phyloP scores from a whole-genome alignment of 306 rosid genomes.

The Phaseolus lunatus region DNA sequence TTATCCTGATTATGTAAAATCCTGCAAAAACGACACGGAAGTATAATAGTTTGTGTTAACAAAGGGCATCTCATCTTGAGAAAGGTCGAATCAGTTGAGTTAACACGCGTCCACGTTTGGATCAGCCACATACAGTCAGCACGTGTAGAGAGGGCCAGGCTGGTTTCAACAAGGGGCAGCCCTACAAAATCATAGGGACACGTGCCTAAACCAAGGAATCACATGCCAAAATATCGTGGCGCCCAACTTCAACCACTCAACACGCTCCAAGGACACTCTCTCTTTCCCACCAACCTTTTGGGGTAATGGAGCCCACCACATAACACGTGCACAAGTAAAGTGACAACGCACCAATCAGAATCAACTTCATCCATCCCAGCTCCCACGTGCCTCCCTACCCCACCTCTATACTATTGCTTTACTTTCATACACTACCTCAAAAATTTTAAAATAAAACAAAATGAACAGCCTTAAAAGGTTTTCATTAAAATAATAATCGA shows the following conservation, averaged over 20 bases:
- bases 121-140: slow-evolving; percentile 30
- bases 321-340: slow-evolving; percentile 52
- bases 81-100: not conserved
- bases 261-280: slow-evolving; percentile 51
- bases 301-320: not conserved
- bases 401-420: too few relatives aligned
- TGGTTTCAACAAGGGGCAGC: slow-evolving; percentile 14
- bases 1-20: too few relatives aligned
- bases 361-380: not conserved
- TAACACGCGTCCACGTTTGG: slow-evolving; percentile 44
- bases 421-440: too few relatives aligned
- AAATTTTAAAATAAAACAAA: not conserved
- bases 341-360: not conserved
- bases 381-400: slow-evolving; percentile 28
- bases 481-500: not conserved
- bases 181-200: slow-evolving; percentile 54
- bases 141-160: slow-evolving; percentile 35
- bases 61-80: too few relatives aligned
- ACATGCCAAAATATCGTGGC: slow-evolving; percentile 55
- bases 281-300: slow-evolving; percentile 30
- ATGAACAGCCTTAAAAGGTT: not conserved
- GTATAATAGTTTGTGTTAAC: too few relatives aligned
- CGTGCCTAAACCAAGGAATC: slow-evolving; percentile 47
- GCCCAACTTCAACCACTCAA: slow-evolving; percentile 50
- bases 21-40: too few relatives aligned